Conservation (phyloP, 73 alveolate species). For the Tetrahymena borealis region DNA sequence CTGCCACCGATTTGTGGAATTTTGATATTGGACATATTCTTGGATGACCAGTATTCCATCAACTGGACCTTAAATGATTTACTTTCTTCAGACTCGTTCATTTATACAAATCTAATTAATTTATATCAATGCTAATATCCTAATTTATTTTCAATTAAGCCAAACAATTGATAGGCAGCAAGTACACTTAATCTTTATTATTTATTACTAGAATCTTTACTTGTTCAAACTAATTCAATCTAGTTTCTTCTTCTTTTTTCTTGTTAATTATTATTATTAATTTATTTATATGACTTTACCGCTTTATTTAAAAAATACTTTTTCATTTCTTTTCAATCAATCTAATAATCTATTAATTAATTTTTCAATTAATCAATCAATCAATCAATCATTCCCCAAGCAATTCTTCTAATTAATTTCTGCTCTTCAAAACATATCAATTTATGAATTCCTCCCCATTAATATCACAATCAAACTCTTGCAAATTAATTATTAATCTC, state of each 20-base stretch:
- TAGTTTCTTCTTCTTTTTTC: neutral
- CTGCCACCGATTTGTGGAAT: constrained; percentile 96
- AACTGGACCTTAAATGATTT: neutral
- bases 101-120: neutral
- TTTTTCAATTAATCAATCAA: too few species aligned
- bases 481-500: too few species aligned
- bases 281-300: neutral
- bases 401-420: neutral
- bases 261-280: neutral
- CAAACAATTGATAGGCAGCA: too few species aligned
- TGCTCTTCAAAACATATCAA: too few species aligned
- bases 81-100: constrained; percentile 2
- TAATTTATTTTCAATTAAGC: too few species aligned
- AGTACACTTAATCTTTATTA: too few species aligned
- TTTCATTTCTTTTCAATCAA: neutral
- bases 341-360: too few species aligned
- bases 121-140: neutral
- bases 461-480: too few species aligned
- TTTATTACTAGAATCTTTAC: neutral
- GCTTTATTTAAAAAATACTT: neutral
- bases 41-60: neutral
- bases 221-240: neutral
- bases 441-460: too few species aligned
- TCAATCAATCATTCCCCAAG: neutral
- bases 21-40: constrained; percentile 46